Conservation (phyloP, 1,284 basidiomycete genomes). For the Cryptococcus sp. region DNA sequence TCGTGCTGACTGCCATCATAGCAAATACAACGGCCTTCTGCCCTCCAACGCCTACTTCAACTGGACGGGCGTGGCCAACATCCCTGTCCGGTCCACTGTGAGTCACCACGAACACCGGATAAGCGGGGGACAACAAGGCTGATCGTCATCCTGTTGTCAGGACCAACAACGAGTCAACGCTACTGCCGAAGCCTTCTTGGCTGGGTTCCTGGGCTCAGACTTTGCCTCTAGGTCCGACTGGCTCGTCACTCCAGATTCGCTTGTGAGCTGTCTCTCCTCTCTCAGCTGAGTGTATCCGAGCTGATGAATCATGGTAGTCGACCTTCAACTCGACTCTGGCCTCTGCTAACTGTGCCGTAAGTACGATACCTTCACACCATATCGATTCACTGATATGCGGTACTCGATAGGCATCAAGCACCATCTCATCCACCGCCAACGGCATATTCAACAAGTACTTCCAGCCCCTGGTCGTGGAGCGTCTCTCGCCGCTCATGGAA, state of each 20-base stretch:
- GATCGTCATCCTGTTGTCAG: background rate
- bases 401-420: background rate
- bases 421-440: constrained; percentile 1
- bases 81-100: constrained; percentile 4
- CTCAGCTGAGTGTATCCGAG: background rate
- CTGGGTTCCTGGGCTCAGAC: constrained; percentile 1
- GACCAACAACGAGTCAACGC: constrained; percentile 4
- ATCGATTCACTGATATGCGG: no score
- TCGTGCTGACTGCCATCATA: background rate
- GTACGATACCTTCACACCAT: background rate
- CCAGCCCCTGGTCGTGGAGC: background rate
- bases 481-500: background rate
- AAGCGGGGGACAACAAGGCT: no score
- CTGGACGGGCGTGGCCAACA: constrained; percentile 1
- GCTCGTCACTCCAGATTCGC: constrained; percentile 4
- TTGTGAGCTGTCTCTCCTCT: background rate
- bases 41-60: constrained; percentile 5
- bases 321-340: constrained; percentile 6
- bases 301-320: background rate
- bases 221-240: background rate
- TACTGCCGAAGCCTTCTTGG: constrained; percentile 1
- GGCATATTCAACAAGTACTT: constrained; percentile 5
- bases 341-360: background rate
- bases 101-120: background rate
- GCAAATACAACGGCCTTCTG: constrained; percentile 2